Base-by-base conservation (phyloP, 306 rosid genomes). In the Arachis hypogaea region DNA sequence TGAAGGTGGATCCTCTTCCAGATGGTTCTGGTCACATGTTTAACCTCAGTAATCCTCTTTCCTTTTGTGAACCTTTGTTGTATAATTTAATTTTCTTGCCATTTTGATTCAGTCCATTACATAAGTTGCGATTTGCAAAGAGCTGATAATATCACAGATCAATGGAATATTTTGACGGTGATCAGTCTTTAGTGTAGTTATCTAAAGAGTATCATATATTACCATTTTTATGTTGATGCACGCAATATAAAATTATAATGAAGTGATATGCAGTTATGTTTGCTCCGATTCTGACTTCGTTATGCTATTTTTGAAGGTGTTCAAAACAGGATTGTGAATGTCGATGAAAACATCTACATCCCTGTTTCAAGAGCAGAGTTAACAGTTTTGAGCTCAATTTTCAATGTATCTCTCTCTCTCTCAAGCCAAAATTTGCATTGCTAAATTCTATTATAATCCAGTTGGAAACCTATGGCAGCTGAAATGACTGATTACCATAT, bases 11-110 rank as follows among this genome's bases (percentile, higher is more conserved):
- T 84, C 96, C 98, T 76, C 86, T 91, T 72, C 94, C 93, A 0
- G 98, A 93, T 66, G 92, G 94, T 78, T 91, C 97, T 69, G 98
- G 98, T 59, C 93, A 81, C 86, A 87, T 88, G 81, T 93, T 93
- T 81, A 91, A 93, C 83, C 88, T 93, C 47, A 85, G 98, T 93
- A 89, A 91, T 80, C 28, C 75, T 69, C 78, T 73, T 77, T 72
- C 75, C 78, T 63, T 33, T 60, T 77, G 59, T 58, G 60, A 86
- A 64, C 56, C 68, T 68, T 66, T 59, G 16, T 71, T 74, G 47
- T 49, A n/a, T 58, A 62, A 18, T 46, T 74, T 28, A 36, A 30
- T 68, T 50, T 80, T 42, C 44, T 33, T 75, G 36, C 47, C 50
- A 29, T 57, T 28, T 57, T 63, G 60, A 58, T 58, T 49, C 60